Evolutionary conservation across 176 grass and related monocot genomes (phyloP).

Genomic region (Otatea glauca): DNA sequence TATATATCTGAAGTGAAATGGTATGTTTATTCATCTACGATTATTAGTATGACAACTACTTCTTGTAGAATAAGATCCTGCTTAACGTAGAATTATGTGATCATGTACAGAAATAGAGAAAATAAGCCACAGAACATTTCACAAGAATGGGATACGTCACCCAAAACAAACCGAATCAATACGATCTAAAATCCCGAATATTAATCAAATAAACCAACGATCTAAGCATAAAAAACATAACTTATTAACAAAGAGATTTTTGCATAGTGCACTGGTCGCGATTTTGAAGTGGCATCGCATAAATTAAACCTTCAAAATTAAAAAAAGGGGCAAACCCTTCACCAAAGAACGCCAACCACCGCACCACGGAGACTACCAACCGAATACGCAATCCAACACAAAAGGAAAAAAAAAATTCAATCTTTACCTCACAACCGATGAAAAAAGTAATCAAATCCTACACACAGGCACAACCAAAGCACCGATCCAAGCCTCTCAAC

Average conservation of each 20-base stretch:
- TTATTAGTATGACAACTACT: background rate
- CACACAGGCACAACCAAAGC: background rate
- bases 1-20: background rate
- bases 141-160: background rate
- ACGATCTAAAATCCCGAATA: slow-evolving; percentile 5
- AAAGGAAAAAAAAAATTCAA: background rate
- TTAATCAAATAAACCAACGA: slow-evolving; percentile 2
- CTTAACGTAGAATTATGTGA: background rate
- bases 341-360: slow-evolving; percentile 45
- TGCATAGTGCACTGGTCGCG: background rate
- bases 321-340: slow-evolving; percentile 14
- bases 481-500: slow-evolving; percentile 20
- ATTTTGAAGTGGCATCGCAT: background rate
- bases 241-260: background rate
- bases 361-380: slow-evolving; percentile 40
- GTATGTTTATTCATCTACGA: background rate
- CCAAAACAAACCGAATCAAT: background rate
- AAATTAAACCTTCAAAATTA: slow-evolving; percentile 27
- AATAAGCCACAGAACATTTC: background rate
- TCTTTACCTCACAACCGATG: background rate
- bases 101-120: slow-evolving; percentile 23
- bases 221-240: slow-evolving; percentile 15
- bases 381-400: slow-evolving; percentile 37
- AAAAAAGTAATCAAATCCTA: slow-evolving; percentile 30
- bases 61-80: background rate